Base-by-base conservation (phyloP, 2,329 filamentous ascomycete species). In the Triangularia verruculosa region DNA sequence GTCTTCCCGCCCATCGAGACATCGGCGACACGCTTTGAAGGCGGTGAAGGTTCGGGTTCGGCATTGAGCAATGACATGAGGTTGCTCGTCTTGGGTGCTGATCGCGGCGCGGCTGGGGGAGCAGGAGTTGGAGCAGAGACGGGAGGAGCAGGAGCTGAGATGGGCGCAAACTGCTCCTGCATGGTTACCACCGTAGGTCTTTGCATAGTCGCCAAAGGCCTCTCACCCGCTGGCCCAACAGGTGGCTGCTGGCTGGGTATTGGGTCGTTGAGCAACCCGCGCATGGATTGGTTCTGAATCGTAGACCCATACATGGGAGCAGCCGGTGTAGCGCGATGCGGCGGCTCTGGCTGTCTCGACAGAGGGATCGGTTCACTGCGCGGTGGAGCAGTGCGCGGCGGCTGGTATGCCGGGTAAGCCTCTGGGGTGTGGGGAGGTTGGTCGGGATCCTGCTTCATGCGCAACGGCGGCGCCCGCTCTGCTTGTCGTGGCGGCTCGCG, bases 1-100 rank as follows among this genome's bases (percentile, higher is more conserved):
- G 77, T 72, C 47, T 77, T 77, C 34, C 75, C 66, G 11, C 76
- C 72, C 59, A 71, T 71, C 11, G 78, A 76, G 9, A 86, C 77
- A 61, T 86, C 83, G 47, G 66, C 75, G 28, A 85, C 75, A 30
- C 83, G 78, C 73, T 86, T 85, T 6, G 57, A 39, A 11, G 55
- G 30, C 0, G 80, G 76, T 5, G 79, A 76, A 6, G 80, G 75
- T 6, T 79, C 76, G n/a, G 82, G 79, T 60, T 88, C 86, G 66
- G 88, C 84, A 68, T 87, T 87, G 2, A 89, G 77, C 65, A 89
- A 73, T 0, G 85, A 84, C 81, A 88, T 86, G 65, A 89, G 80
- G 66, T 78, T 88, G 13, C 85, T 87, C 7, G 82, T 86, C 76
- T 88, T 88, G n/a, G 82, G 79, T 25, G 57, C 74, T 39, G 78